phyloP scores from a whole-genome alignment of 164 flowering plant genomes.

The Macadamia integrifolia region DNA sequence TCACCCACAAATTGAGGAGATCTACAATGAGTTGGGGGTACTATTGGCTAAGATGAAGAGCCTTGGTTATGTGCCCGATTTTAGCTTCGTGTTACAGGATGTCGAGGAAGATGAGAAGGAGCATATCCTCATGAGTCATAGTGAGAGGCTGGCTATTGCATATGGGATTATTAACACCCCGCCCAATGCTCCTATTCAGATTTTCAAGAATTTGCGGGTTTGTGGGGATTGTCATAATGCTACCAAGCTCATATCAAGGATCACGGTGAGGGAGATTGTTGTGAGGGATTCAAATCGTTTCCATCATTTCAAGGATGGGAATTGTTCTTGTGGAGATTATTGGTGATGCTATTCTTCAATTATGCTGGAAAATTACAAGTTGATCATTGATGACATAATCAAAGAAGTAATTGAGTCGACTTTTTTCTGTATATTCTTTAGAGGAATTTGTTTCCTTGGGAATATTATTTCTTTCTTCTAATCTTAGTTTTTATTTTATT shows the following conservation, averaged over 20 bases:
- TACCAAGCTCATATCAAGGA: constrained; percentile 45
- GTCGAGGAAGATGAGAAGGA: constrained; percentile 76
- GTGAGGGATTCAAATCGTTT: constrained; percentile 60
- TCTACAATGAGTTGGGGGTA: constrained; percentile 34
- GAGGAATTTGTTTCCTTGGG: too few relatives aligned
- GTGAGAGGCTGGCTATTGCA: constrained; percentile 65
- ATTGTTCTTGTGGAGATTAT: constrained; percentile 54
- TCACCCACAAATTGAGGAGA: constrained; percentile 41
- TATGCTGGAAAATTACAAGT: too few relatives aligned
- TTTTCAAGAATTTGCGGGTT: constrained; percentile 61
- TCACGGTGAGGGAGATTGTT: constrained; percentile 46
- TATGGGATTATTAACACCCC: constrained; percentile 52
- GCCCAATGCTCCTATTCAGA: constrained; percentile 35
- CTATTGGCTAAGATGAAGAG: constrained; percentile 47
- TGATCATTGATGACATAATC: too few relatives aligned
- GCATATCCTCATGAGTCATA: constrained; percentile 48
- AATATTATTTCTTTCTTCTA: too few relatives aligned
- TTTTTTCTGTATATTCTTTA: too few relatives aligned
- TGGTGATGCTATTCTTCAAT: constrained; percentile 28
- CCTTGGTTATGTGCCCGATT: constrained; percentile 61
- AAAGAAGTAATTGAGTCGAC: too few relatives aligned
- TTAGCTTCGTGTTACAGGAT: constrained; percentile 64
- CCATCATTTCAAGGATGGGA: constrained; percentile 52
- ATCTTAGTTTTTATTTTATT: too few relatives aligned
- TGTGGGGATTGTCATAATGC: constrained; percentile 64